Base-by-base conservation (phyloP, 2,329 filamentous ascomycete species). In the Chaetomium sp. region DNA sequence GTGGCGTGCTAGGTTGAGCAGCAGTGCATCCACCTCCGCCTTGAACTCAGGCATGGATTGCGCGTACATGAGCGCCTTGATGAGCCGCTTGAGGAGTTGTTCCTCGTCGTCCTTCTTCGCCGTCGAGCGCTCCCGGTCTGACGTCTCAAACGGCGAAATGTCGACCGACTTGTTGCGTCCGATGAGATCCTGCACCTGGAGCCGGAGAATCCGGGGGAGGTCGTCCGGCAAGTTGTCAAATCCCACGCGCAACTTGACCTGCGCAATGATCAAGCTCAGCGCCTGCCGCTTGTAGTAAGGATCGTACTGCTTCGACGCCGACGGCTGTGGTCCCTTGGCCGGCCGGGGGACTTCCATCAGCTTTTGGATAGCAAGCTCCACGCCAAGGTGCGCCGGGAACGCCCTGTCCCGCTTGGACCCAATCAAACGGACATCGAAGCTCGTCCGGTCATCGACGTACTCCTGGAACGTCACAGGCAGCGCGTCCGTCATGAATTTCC, bases 221-320 rank as follows among this genome's bases (percentile, higher is more conserved):
- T 99, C 92, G 6, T 99, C 94, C 0, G 92, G 92, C 10, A 97
- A 76, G 64, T 81, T 87, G 66, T 99, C 94, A 58, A 84, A 84
- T 4, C 94, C 94, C 55, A 99, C 87, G 53, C 92, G 84, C 36
- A 99, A 77, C 74, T 97, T 99, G 52, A 96, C 77, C 65, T 97
- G 91, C 0, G 91, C 82, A 62, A 87, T 90, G 66, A 99, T 85
- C 65, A 97, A 79, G 58, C 91, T 85, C 62, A 96, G 84, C 0
- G 95, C 89, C 71, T 99, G 91, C 67, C 88, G 88, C 74, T 97
- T 97, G 76, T 99, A 96, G 69, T 89, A 94, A 0, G 76, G 76
- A 65, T 97, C 92, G 34, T 75, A 74, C 38, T 88, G 84, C 62
- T 87, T 87, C 56, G 73, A 72, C 6, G 59, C 52, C 19, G 53